These are phyloP conservation scores for Cadophora malorum DNA, from an alignment of 2,329 filamentous ascomycete genomes.

Conservation along the genomic window DNA sequence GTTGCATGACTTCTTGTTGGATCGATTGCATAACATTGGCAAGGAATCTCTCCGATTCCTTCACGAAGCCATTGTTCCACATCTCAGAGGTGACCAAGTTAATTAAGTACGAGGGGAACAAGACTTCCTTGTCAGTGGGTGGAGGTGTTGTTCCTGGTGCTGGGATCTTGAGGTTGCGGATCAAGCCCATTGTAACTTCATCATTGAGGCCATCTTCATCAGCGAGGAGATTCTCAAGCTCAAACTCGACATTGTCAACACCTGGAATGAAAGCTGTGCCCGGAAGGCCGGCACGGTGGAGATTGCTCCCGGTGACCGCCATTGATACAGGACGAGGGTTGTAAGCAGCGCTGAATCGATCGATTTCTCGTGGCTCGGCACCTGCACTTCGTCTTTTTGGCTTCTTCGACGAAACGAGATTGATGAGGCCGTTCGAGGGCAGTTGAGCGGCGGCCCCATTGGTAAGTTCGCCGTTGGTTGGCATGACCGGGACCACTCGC, in stretches of 20 bases:
- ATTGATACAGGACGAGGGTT: constrained; percentile 96
- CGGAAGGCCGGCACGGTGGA: constrained; percentile 73
- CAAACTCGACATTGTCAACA: constrained; percentile 90
- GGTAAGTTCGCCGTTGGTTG: constrained; percentile 71
- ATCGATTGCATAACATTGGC: constrained; percentile 99
- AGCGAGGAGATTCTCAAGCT: constrained; percentile 90
- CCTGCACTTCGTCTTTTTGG: constrained; percentile 93
- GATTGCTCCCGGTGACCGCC: constrained; percentile 73
- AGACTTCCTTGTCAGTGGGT: constrained; percentile 96
- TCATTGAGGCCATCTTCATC: constrained; percentile 97
- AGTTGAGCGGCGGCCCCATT: constrained; percentile 67
- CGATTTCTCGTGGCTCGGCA: constrained; percentile 81
- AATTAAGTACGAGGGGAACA: constrained; percentile 98
- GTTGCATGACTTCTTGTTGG: constrained; percentile 98
- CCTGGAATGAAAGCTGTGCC: constrained; percentile 80
- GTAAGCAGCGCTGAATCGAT: constrained; percentile 91
- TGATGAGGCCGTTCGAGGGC: constrained; percentile 82
- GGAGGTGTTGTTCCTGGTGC: constrained; percentile 84
- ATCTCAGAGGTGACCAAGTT: constrained; percentile 99
- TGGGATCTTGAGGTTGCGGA: constrained; percentile 95
- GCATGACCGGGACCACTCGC: constrained; percentile 62
- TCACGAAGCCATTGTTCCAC: constrained; percentile 99
- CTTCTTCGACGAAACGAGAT: constrained; percentile 96
- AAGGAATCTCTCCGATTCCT: constrained; percentile 97
- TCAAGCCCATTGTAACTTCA: constrained; percentile 94